phyloP scores from a whole-genome alignment of 805 yeast genomes.

The Starmera quercuum region DNA sequence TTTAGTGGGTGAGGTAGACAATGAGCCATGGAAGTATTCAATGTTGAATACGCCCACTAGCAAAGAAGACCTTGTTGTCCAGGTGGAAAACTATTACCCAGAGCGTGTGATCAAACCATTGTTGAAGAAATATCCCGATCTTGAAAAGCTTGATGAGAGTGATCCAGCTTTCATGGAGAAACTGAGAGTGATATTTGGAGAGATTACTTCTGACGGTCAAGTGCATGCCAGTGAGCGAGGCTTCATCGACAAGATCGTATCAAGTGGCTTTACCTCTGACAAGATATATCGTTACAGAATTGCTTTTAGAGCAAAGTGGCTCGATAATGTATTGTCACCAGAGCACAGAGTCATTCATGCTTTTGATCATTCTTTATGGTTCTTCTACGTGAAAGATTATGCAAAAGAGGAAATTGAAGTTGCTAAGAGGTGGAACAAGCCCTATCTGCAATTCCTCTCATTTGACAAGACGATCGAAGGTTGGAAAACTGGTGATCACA shows the following conservation, averaged over 20 bases:
- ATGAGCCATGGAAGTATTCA: constrained; percentile 26
- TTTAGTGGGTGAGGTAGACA: constrained; percentile 26
- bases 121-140: constrained; percentile 18
- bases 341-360: too few relatives aligned
- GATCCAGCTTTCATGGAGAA: constrained; percentile 13
- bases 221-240: constrained; percentile 31
- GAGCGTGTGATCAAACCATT: constrained; percentile 17
- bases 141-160: constrained; percentile 8
- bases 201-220: constrained; percentile 30
- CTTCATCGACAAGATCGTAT: constrained; percentile 21
- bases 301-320: too few relatives aligned
- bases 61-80: constrained; percentile 21
- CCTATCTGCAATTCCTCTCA: too few relatives aligned
- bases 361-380: too few relatives aligned
- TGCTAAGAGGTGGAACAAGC: too few relatives aligned
- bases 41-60: constrained; percentile 22
- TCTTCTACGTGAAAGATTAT: too few relatives aligned
- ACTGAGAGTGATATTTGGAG: constrained; percentile 22
- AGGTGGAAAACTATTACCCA: constrained; percentile 31
- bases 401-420: too few relatives aligned
- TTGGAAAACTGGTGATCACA: too few relatives aligned
- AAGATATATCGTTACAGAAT: too few relatives aligned
- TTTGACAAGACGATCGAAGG: too few relatives aligned
- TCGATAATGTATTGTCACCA: too few relatives aligned
- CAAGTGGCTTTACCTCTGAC: too few relatives aligned